These are phyloP conservation scores for Durio zibethinus DNA, from an alignment of 345 rosid species.

Conservation along the genomic window DNA sequence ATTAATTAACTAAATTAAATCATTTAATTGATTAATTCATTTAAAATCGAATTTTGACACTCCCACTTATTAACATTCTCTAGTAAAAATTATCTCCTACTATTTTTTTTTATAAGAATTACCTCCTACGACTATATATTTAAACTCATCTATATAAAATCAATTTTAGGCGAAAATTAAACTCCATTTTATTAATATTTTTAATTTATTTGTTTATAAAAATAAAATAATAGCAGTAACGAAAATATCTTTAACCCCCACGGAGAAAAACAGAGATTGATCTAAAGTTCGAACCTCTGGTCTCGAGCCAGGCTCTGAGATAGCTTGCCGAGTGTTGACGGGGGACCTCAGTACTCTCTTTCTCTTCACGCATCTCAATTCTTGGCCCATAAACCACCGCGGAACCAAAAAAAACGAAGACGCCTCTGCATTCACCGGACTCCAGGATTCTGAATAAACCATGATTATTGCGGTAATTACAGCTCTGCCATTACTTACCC, in stretches of 20 bases:
- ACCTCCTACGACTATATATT: too few relatives aligned
- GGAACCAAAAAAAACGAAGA: not conserved
- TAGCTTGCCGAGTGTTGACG: not conserved
- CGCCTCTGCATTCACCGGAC: not conserved
- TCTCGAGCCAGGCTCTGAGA: not conserved
- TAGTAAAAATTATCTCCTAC: too few relatives aligned
- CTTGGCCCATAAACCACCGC: not conserved
- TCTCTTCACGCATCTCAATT: not conserved
- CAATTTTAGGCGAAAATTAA: too few relatives aligned
- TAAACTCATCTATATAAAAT: too few relatives aligned
- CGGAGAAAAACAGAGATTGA: too few relatives aligned
- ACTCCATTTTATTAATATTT: too few relatives aligned
- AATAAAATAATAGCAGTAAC: not conserved
- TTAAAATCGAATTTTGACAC: too few relatives aligned
- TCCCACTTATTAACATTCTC: too few relatives aligned
- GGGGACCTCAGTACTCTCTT: not conserved
- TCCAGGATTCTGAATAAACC: conserved; percentile 1
- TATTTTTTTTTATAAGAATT: too few relatives aligned
- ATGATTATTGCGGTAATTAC: conserved; percentile 26
- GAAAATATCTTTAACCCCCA: not conserved
- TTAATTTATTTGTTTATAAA: not conserved
- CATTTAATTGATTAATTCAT: too few relatives aligned
- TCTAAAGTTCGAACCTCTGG: not conserved
- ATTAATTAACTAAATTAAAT: too few relatives aligned
- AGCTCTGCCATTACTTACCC: conserved; percentile 12